These are phyloP conservation scores for Aspergillus costaricaensis DNA, from an alignment of 2,329 filamentous ascomycete genomes.

Conservation along the genomic window DNA sequence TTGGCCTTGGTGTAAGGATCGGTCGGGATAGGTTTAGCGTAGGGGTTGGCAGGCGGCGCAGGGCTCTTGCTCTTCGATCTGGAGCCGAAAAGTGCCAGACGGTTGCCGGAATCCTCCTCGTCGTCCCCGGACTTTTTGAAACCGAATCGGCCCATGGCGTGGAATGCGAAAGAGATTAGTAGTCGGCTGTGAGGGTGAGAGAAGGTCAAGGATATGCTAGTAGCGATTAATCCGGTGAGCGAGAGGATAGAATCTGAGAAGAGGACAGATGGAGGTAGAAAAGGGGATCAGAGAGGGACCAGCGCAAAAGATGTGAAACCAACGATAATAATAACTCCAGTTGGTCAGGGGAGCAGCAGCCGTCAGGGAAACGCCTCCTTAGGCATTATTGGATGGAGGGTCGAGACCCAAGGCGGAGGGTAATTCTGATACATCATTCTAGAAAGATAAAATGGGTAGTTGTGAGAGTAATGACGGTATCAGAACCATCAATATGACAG, in stretches of 20 bases:
- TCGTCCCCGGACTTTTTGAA: conserved; percentile 56
- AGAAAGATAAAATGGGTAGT: too few species aligned
- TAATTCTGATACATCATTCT: conserved; percentile 16
- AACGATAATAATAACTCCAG: neutral
- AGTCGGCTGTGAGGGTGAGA: neutral
- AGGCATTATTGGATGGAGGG: conserved; percentile 16
- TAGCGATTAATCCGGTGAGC: neutral
- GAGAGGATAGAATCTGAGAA: conserved; percentile 2
- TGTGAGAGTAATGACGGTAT: conserved; percentile 1
- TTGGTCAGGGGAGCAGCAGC: conserved; percentile 32
- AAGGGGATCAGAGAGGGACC: conserved; percentile 12
- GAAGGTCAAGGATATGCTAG: neutral
- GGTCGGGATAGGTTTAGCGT: conserved; percentile 54
- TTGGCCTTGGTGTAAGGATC: conserved; percentile 59
- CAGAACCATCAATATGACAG: conserved; percentile 16
- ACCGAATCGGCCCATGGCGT: conserved; percentile 36
- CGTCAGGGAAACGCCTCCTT: conserved; percentile 12
- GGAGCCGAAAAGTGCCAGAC: conserved; percentile 61
- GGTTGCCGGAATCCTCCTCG: conserved; percentile 53
- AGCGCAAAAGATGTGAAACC: conserved; percentile 15
- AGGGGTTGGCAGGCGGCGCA: conserved; percentile 56
- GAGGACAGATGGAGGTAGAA: conserved; percentile 13
- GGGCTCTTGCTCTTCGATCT: conserved; percentile 58
- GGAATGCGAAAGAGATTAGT: neutral
- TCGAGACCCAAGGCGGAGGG: conserved; percentile 17